A percentile compares a stretch with the other conserved stretches of the same genome.
Evolutionary conservation across 1,139 yeast species (phyloP).

Genomic region (Casaregolazyma lundiana): DNA sequence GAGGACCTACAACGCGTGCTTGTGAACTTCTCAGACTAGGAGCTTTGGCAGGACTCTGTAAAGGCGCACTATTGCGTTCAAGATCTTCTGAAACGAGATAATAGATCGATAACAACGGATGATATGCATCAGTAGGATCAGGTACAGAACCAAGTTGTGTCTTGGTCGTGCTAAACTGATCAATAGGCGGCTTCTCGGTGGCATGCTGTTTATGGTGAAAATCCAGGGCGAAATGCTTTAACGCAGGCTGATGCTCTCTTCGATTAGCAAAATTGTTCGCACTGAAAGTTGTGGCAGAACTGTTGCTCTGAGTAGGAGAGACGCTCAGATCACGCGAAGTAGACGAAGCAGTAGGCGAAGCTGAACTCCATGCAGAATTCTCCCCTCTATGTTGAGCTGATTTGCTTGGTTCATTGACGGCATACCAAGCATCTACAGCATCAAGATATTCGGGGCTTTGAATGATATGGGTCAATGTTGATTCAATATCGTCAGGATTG

Average conservation of each 20-base stretch:
- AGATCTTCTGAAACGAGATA: slow-evolving; percentile 79
- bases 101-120: slow-evolving; percentile 84
- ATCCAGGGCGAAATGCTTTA: slow-evolving; percentile 24
- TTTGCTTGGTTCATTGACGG: slow-evolving; percentile 24
- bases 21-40: background rate
- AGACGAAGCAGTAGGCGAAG: slow-evolving; percentile 3
- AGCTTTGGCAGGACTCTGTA: background rate
- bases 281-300: slow-evolving; percentile 6
- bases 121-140: slow-evolving; percentile 88
- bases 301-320: slow-evolving; percentile 6
- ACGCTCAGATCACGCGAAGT: background rate
- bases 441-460: slow-evolving; percentile 64
- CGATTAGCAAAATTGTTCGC: background rate
- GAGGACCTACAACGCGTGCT: background rate
- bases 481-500: slow-evolving; percentile 51
- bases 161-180: slow-evolving; percentile 1
- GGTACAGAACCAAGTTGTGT: slow-evolving; percentile 26
- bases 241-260: slow-evolving; percentile 6
- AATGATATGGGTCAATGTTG: slow-evolving; percentile 55
- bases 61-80: slow-evolving; percentile 36
- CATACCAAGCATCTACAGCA: slow-evolving; percentile 64
- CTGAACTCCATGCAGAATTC: background rate
- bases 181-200: background rate
- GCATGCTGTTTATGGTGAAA: slow-evolving; percentile 18
- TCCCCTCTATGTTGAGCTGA: background rate